Evolutionary conservation across 495 filamentous ascomycete genomes (phyloP).

Genomic region (Cercophora samala): DNA sequence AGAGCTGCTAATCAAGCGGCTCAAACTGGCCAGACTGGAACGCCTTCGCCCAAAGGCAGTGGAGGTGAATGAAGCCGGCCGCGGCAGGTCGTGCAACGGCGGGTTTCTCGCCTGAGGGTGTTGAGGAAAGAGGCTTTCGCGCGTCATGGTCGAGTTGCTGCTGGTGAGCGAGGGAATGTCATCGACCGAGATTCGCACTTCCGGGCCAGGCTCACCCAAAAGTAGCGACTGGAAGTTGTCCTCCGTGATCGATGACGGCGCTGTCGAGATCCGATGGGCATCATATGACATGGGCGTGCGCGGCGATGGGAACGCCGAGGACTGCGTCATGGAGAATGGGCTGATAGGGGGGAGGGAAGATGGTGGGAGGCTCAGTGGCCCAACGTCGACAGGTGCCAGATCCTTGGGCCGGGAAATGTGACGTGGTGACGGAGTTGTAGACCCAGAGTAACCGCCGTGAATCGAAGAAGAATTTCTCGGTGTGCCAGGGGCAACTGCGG

Average conservation of each 20-base stretch:
- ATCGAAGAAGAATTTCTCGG: conserved; percentile 6
- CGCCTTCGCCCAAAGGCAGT: conserved; percentile 68
- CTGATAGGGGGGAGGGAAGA: conserved; percentile 50
- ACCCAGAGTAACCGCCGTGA: conserved; percentile 40
- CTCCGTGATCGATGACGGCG: conserved; percentile 67
- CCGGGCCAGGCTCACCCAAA: conserved; percentile 60
- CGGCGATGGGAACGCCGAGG: conserved; percentile 55
- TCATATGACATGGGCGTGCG: conserved; percentile 64
- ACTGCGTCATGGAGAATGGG: conserved; percentile 51
- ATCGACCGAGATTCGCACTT: conserved; percentile 72
- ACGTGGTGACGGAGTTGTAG: conserved; percentile 55
- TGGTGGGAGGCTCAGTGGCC: conserved; percentile 41
- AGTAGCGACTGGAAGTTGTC: conserved; percentile 60
- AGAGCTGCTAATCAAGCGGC: conserved; percentile 73
- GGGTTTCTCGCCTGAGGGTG: conserved; percentile 32
- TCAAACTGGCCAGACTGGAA: conserved; percentile 80
- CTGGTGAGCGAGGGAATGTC: conserved; percentile 85
- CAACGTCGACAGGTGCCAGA: conserved; percentile 51
- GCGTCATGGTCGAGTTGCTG: conserved; percentile 81
- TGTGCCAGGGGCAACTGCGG: conserved; percentile 23
- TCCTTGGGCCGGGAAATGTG: conserved; percentile 54
- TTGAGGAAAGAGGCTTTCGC: conserved; percentile 50
- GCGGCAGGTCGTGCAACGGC: conserved; percentile 48
- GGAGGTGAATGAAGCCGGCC: conserved; percentile 67
- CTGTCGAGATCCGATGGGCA: conserved; percentile 65